A percentile compares a stretch with the other conserved stretches of the same genome.
Evolutionary conservation across 768 basidiomycete species (phyloP).

Genomic region (Termitomyces sp.): DNA sequence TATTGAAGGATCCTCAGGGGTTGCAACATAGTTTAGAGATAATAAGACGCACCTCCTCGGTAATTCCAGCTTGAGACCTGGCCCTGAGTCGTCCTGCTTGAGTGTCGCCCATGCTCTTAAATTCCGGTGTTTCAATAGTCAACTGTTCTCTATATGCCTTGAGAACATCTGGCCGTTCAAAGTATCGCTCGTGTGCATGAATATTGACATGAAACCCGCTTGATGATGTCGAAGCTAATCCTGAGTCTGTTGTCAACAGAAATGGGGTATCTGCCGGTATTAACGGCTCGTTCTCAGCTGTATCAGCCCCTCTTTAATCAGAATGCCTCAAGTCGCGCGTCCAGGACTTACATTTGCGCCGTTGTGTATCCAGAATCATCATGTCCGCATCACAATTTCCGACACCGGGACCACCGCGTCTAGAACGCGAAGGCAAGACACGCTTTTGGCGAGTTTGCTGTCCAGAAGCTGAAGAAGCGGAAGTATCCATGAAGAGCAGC

Average conservation of each 20-base stretch:
- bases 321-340: slow-evolving; percentile 3
- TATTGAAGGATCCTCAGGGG: slow-evolving; percentile 7
- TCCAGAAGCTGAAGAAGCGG: slow-evolving; percentile 25
- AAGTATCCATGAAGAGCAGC: slow-evolving; percentile 29
- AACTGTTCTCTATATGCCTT: slow-evolving; percentile 63
- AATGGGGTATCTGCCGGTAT: slow-evolving; percentile 64
- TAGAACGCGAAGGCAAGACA: slow-evolving; percentile 74
- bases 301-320: slow-evolving; percentile 8
- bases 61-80: slow-evolving; percentile 31
- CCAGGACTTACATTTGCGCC: slow-evolving; percentile 59
- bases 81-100: slow-evolving; percentile 65
- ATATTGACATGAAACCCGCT: slow-evolving; percentile 43
- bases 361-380: slow-evolving; percentile 79
- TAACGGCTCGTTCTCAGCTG: slow-evolving; percentile 68
- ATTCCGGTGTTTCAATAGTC: slow-evolving; percentile 77
- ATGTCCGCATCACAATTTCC: slow-evolving; percentile 75
- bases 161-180: slow-evolving; percentile 73
- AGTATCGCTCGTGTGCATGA: slow-evolving; percentile 64
- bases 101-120: slow-evolving; percentile 38
- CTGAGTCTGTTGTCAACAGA: slow-evolving; percentile 67
- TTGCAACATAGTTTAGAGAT: background rate
- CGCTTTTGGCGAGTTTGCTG: slow-evolving; percentile 59
- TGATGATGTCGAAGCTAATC: slow-evolving; percentile 39
- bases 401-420: slow-evolving; percentile 76
- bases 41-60: slow-evolving; percentile 58